Conservation (phyloP, 163 green algal genomes). For the Trebouxia gelatinosa region DNA sequence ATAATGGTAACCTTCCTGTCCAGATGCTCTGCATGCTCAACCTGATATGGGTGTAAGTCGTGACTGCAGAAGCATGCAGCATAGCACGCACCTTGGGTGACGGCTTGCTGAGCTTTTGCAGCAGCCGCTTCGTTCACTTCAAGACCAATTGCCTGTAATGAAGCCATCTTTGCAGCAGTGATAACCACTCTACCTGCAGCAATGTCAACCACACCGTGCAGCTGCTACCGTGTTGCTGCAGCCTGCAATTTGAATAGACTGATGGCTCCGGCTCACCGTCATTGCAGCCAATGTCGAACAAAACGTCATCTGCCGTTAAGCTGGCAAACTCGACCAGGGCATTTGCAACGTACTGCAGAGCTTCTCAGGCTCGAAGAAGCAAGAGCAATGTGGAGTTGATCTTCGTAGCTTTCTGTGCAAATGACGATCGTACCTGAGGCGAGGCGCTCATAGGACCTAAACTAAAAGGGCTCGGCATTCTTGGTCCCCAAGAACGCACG, state of each 20-base stretch:
- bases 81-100: background rate
- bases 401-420: background rate
- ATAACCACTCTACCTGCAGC: constrained; percentile 1
- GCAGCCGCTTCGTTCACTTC: background rate
- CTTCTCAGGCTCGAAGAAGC: background rate
- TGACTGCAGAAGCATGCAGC: background rate
- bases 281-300: constrained; percentile 25
- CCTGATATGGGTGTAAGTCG: too few species aligned
- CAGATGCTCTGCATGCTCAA: constrained; percentile 30
- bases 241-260: background rate
- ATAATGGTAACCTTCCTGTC: background rate
- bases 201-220: background rate
- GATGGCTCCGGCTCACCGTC: background rate
- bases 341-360: constrained; percentile 23
- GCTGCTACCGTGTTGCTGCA: too few species aligned
- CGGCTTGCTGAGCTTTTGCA: constrained; percentile 14
- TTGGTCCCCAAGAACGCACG: background rate
- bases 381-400: background rate
- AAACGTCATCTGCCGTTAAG: background rate
- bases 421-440: background rate
- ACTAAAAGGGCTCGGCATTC: background rate
- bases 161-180: background rate
- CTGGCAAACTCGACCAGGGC: background rate
- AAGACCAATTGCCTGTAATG: background rate
- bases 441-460: constrained; percentile 12